A percentile compares a stretch with the other conserved stretches of the same genome.
These are phyloP conservation scores for Eleusine indica DNA, from an alignment of 176 grass and related monocot genomes.

Conservation along the genomic window DNA sequence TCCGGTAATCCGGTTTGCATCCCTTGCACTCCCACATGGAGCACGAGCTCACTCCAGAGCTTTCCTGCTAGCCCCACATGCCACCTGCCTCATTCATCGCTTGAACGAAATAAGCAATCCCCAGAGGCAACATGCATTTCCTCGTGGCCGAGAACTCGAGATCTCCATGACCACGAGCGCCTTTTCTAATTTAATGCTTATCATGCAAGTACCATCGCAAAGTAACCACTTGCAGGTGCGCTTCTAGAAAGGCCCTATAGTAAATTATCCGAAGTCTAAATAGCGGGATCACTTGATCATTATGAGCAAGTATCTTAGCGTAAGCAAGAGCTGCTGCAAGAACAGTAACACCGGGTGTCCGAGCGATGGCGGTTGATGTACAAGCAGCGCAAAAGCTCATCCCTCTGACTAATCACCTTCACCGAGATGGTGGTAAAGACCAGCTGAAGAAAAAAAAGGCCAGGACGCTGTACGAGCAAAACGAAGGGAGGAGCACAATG, in stretches of 20 bases:
- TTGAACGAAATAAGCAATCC: background rate
- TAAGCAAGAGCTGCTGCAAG: background rate
- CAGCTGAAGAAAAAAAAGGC: background rate
- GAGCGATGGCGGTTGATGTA: background rate
- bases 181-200: conserved; percentile 27
- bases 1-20: background rate
- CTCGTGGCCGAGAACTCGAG: conserved; percentile 33
- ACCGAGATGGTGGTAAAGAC: background rate
- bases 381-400: background rate
- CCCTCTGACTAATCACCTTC: conserved; percentile 14
- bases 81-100: conserved; percentile 21
- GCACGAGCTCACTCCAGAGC: background rate
- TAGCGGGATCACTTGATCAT: background rate
- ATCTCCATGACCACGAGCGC: conserved; percentile 26
- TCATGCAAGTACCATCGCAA: conserved; percentile 11
- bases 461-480: background rate
- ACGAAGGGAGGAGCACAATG: conserved; percentile 30
- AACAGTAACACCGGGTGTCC: background rate
- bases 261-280: background rate
- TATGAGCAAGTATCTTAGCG: background rate
- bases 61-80: conserved; percentile 15
- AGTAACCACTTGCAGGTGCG: background rate
- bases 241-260: background rate
- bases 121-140: background rate
- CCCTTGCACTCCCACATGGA: background rate